Evolutionary conservation across 306 rosid genomes (phyloP), one percentile per base, ranked within the genome.

Genomic region (Castanopsis chinensis): DNA sequence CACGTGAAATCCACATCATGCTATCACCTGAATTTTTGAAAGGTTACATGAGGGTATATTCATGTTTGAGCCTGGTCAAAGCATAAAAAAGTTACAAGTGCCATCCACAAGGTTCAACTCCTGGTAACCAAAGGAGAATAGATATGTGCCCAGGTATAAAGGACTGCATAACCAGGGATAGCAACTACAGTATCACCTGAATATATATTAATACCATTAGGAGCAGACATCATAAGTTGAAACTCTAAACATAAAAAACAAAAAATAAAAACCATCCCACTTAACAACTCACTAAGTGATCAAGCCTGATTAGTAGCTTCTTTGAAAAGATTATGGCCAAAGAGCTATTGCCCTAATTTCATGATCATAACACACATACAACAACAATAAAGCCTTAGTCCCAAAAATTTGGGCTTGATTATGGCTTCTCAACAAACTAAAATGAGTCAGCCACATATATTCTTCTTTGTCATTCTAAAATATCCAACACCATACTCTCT

Each of bases 21-120:
- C 72, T 33, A 67, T 33, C 71, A 65, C 71, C 71, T 33, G 51
- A 21, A 67, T 67, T 19, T n/a, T 58, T 67, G 52, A 67, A 67
- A 67, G 19, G 49, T 14, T 32, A 61, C 69, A 61, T 61, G 7
- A 25, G 15, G 8, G 37, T 27, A 61, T 12, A 67, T 30, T 20
- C 27, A 67, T 3, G 25, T 33, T 33, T 19, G 51, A 67, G 71
- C 20, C 37, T 9, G 51, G 52, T 33, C 6, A 67, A 67, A 67
- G 19, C 25, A 67, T 6, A 28, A 30, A 64, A 8, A 6, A 33
- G 71, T 19, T 67, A 9, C 52, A 18, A 49, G 4, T 33, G 71
- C 25, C 71, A 67, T 67, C 52, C 3, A 3, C n/a, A 17, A 67
- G 35, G 49, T 67, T 67, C 71, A 32, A 7, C 51, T 33, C 71